A percentile compares a stretch with the other conserved stretches of the same genome.
Conservation (phyloP, 116 monocot species). For the Posidonia oceanica region DNA sequence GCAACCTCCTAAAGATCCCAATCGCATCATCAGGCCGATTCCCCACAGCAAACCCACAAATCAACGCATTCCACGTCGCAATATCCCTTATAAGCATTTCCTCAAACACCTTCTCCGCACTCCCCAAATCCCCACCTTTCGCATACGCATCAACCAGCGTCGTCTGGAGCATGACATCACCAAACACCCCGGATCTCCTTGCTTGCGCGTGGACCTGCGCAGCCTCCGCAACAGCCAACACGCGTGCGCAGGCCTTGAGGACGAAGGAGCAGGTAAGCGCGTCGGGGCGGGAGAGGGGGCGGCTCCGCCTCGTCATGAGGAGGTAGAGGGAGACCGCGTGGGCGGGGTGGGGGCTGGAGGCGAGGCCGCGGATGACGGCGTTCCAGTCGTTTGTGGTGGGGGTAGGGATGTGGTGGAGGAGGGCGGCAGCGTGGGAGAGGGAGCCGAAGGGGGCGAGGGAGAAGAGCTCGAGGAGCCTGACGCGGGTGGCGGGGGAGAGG, state of each 20-base stretch:
- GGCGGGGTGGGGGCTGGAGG: constrained; percentile 28
- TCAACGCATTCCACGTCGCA: constrained; percentile 72
- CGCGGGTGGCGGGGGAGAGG: constrained; percentile 26
- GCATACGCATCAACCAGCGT: constrained; percentile 71
- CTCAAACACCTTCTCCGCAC: constrained; percentile 47
- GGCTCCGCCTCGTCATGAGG: constrained; percentile 12
- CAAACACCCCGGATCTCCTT: constrained; percentile 32
- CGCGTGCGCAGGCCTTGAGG: constrained; percentile 49
- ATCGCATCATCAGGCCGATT: constrained; percentile 44
- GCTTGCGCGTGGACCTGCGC: constrained; percentile 36
- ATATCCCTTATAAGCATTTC: constrained; percentile 65
- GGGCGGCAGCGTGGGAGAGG: constrained; percentile 30
- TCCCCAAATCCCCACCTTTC: constrained; percentile 22
- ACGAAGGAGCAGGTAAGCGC: constrained; percentile 71
- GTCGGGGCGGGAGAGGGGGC: constrained; percentile 43
- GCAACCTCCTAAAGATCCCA: constrained; percentile 26
- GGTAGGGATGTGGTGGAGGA: constrained; percentile 23
- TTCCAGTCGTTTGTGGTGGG: constrained; percentile 86
- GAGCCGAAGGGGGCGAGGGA: constrained; percentile 39
- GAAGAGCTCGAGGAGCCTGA: constrained; percentile 36
- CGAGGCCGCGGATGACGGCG: constrained; percentile 61
- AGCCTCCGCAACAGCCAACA: constrained; percentile 18
- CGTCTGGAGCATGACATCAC: constrained; percentile 51
- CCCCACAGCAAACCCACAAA: constrained; percentile 38
- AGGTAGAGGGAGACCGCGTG: constrained; percentile 41